A percentile compares a stretch with the other conserved stretches of the same genome.
phyloP scores from a whole-genome alignment of 495 filamentous ascomycete genomes.

The Penicillium ucsense region DNA sequence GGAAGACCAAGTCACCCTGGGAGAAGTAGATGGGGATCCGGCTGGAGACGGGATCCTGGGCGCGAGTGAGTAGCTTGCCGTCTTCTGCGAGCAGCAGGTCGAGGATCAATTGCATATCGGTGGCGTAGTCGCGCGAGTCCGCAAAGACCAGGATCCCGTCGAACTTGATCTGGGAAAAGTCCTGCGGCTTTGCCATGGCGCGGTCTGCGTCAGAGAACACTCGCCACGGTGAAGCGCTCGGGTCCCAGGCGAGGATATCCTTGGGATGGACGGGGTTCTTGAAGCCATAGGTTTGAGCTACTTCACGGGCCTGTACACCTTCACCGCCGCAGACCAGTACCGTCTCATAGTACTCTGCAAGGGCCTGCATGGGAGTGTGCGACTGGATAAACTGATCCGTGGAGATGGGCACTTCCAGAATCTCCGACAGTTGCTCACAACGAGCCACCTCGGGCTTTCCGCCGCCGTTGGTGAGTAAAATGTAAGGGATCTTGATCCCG shows the following conservation, averaged over 20 bases:
- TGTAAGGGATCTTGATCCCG: conserved; percentile 80
- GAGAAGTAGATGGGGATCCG: conserved; percentile 73
- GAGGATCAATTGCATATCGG: conserved; percentile 77
- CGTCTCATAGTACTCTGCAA: conserved; percentile 71
- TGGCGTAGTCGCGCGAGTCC: conserved; percentile 75
- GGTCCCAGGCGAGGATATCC: conserved; percentile 81
- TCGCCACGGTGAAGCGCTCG: conserved; percentile 72
- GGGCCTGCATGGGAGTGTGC: conserved; percentile 87
- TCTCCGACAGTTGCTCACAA: conserved; percentile 65
- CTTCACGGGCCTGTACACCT: conserved; percentile 76
- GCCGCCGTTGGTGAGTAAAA: conserved; percentile 89
- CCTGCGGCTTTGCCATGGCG: conserved; percentile 54
- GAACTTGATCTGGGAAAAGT: conserved; percentile 62
- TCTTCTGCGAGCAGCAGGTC: conserved; percentile 69
- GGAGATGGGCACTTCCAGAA: conserved; percentile 64
- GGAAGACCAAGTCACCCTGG: conserved; percentile 64
- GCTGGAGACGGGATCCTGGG: conserved; percentile 55
- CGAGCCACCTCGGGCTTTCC: conserved; percentile 82
- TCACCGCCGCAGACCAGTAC: conserved; percentile 84
- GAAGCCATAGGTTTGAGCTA: conserved; percentile 84
- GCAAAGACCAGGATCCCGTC: conserved; percentile 77
- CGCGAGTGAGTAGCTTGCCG: conserved; percentile 55
- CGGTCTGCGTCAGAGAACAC: conserved; percentile 60
- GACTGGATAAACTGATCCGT: conserved; percentile 89
- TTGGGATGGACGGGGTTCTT: conserved; percentile 79